These are phyloP conservation scores for Tetrahymena thermophila DNA, from an alignment of 73 alveolate genomes.

Conservation along the genomic window DNA sequence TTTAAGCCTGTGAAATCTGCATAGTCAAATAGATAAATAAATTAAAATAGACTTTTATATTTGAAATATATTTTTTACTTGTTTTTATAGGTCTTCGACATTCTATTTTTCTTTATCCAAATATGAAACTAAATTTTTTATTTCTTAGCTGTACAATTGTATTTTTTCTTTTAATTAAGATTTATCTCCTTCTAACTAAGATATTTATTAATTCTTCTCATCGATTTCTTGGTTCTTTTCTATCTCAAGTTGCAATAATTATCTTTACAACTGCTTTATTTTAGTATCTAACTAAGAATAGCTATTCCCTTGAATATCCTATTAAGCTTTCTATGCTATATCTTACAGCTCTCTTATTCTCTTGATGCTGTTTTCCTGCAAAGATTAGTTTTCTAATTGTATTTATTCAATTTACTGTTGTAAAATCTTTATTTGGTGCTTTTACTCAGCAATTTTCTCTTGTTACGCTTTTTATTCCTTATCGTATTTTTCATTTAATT, in stretches of 20 bases:
- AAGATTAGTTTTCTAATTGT: neutral
- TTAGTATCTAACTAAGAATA: neutral
- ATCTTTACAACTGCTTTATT: neutral
- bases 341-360: neutral
- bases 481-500: neutral
- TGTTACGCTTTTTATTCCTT: neutral
- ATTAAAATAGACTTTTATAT: too few relatives aligned
- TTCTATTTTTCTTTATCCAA: neutral
- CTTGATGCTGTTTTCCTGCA: neutral
- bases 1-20: neutral
- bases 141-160: neutral
- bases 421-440: neutral
- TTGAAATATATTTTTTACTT: neutral
- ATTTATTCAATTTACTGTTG: neutral
- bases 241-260: neutral
- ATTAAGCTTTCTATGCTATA: neutral
- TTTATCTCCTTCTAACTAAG: neutral
- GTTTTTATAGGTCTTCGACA: neutral
- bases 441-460: neutral
- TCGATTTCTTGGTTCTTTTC: neutral
- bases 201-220: neutral
- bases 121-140: neutral
- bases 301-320: neutral
- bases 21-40: too few relatives aligned
- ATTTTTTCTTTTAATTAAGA: neutral